Evolutionary conservation across 1,139 yeast species (phyloP), one percentile per base, ranked within the genome.

Genomic region (Suzukiozyma palmioleophila): DNA sequence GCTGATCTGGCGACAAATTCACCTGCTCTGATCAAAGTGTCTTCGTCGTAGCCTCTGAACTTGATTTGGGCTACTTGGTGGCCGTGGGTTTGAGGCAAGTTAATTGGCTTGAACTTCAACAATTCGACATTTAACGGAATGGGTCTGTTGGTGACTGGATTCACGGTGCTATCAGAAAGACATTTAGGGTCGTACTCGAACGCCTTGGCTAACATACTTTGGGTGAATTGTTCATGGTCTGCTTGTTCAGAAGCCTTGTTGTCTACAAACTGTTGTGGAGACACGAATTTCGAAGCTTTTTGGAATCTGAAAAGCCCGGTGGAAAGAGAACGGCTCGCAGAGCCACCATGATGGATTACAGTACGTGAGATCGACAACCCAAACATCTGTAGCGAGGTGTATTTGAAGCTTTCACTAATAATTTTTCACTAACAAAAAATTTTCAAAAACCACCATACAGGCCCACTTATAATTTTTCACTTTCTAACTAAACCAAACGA

Each of bases 1-100:
- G 96, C 97, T 0, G 90, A 89, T 63, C 98, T 78, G 45, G 84
- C 69, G 5, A 95, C 87, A 62, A 92, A 92, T 62, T 92, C 96
- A 21, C 85, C 74, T 45, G 84, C 84, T 49, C 90, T 77, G 39
- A 82, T 85, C 47, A 90, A 61, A 50, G 81, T 83, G 43, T 78
- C 79, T 39, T 79, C 75, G 48, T 81, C 83, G 57, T 78, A 90
- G 3, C 96, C 81, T 48, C 86, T 77, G 50, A 92, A 70, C 40
- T 78, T 79, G 38, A 92, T 59, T 47, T 79, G 84, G 12, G 89
- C 89, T 22, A 80, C 84, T 46, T 79, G 64, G 56, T 87, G 80
- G 2, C 92, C 89, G 53, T 87, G 78, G 25, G 79, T 79, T 30
- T 77, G 66, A 33, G 81, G 77, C 45, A 82, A 79, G 54, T 79